These are phyloP conservation scores for Pleurotus eryngii DNA, from an alignment of 768 basidiomycete genomes.

Conservation along the genomic window DNA sequence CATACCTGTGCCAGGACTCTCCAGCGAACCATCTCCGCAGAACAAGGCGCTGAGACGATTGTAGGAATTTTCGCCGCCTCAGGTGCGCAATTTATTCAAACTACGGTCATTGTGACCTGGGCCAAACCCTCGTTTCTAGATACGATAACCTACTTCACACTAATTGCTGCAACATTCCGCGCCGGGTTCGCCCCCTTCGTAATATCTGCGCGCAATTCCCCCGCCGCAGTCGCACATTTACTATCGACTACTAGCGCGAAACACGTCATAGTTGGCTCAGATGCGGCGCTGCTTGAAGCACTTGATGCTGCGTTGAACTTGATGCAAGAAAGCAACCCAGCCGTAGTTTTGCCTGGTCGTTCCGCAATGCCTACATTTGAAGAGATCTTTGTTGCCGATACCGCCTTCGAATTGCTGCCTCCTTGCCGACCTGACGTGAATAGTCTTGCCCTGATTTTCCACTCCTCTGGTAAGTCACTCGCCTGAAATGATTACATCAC, in stretches of 20 bases:
- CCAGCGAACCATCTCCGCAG: conserved; percentile 1
- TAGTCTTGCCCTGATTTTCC: not conserved
- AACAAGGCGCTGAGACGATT: conserved; percentile 11
- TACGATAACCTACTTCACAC: conserved; percentile 27
- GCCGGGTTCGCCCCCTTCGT: conserved; percentile 30
- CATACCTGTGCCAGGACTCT: conserved; percentile 18
- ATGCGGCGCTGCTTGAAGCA: conserved; percentile 18
- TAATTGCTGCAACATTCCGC: conserved; percentile 26
- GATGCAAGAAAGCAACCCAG: conserved; percentile 8
- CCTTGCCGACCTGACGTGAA: not conserved
- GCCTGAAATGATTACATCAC: not conserved
- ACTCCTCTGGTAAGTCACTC: conserved; percentile 7
- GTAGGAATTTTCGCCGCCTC: conserved; percentile 19
- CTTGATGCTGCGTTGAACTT: conserved; percentile 13
- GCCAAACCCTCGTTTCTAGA: conserved; percentile 16
- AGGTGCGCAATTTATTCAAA: conserved; percentile 9
- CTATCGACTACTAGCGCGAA: conserved; percentile 14
- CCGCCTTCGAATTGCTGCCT: conserved; percentile 1
- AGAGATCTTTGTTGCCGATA: conserved; percentile 9
- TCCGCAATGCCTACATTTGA: conserved; percentile 16
- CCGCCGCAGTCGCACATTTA: conserved; percentile 40
- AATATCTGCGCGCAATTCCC: conserved; percentile 37
- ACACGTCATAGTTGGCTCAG: conserved; percentile 23
- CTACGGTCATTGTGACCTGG: not conserved
- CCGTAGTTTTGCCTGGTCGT: conserved; percentile 7